These are phyloP conservation scores for Thelonectria olida DNA, from an alignment of 2,329 filamentous ascomycete genomes.

Conservation along the genomic window DNA sequence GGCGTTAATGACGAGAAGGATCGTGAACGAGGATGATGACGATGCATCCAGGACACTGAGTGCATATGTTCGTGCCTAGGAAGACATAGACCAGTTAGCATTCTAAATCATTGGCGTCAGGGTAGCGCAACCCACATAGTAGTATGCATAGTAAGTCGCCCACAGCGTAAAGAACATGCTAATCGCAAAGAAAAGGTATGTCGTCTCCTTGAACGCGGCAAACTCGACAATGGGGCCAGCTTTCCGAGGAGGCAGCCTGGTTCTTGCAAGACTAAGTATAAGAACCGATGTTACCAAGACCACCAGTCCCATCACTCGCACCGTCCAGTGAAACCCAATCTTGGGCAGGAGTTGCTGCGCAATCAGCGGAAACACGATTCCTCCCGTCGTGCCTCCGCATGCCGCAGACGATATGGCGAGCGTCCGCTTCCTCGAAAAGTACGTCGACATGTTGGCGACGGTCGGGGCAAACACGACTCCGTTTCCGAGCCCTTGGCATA, in stretches of 20 bases:
- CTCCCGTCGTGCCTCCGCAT: conserved; percentile 68
- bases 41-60: conserved; percentile 55
- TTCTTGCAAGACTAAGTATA: conserved; percentile 53
- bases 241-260: conserved; percentile 58
- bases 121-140: conserved; percentile 46
- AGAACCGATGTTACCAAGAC: conserved; percentile 57
- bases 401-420: conserved; percentile 69
- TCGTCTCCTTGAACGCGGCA: conserved; percentile 58
- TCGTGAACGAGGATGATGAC: conserved; percentile 61
- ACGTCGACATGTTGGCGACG: conserved; percentile 65
- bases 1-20: conserved; percentile 69
- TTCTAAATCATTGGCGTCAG: neutral
- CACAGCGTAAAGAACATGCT: conserved; percentile 54
- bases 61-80: conserved; percentile 50
- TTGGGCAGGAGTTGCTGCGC: conserved; percentile 64
- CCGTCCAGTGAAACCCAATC: conserved; percentile 72
- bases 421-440: conserved; percentile 67
- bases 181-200: conserved; percentile 50
- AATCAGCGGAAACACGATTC: conserved; percentile 69
- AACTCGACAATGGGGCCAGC: conserved; percentile 61
- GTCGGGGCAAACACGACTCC: conserved; percentile 64
- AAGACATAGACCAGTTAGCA: neutral
- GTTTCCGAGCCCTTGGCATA: conserved; percentile 65
- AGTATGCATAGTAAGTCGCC: conserved; percentile 62
- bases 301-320: conserved; percentile 69